Conservation (phyloP, 176 grass and related monocot genomes). For the Triticum urartu region DNA sequence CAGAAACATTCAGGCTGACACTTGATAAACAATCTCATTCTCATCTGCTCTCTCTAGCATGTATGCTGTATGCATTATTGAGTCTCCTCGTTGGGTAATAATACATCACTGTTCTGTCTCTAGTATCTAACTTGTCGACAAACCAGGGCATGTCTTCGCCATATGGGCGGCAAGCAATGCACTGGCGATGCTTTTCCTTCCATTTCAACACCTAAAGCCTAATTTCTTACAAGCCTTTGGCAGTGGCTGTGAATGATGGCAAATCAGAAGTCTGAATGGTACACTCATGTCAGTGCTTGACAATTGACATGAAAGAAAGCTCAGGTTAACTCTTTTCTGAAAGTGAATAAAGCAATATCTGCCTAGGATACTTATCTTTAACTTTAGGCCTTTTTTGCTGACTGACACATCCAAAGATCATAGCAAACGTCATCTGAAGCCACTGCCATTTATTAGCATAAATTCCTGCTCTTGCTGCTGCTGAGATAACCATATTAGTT, state of each 20-base stretch:
- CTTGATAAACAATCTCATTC: neutral
- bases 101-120: neutral
- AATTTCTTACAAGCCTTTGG: conserved; percentile 31
- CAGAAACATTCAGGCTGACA: conserved; percentile 18
- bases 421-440: neutral
- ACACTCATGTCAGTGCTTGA: conserved; percentile 27
- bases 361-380: conserved; percentile 46
- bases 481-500: neutral
- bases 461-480: neutral
- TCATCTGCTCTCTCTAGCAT: neutral
- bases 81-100: neutral
- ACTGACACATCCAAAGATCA: neutral
- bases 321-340: conserved; percentile 29
- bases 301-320: conserved; percentile 61
- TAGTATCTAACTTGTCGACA: conserved; percentile 16
- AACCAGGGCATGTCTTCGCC: neutral
- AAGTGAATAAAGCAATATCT: conserved; percentile 45
- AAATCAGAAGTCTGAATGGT: conserved; percentile 28
- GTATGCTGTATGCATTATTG: conserved; percentile 2
- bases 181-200: neutral
- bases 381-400: conserved; percentile 20
- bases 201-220: conserved; percentile 31
- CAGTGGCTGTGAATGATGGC: conserved; percentile 11
- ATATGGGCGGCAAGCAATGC: neutral
- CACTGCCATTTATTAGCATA: neutral